These are phyloP conservation scores for Pseudogymnoascus sp. DNA, from an alignment of 2,329 filamentous ascomycete genomes.

Conservation along the genomic window DNA sequence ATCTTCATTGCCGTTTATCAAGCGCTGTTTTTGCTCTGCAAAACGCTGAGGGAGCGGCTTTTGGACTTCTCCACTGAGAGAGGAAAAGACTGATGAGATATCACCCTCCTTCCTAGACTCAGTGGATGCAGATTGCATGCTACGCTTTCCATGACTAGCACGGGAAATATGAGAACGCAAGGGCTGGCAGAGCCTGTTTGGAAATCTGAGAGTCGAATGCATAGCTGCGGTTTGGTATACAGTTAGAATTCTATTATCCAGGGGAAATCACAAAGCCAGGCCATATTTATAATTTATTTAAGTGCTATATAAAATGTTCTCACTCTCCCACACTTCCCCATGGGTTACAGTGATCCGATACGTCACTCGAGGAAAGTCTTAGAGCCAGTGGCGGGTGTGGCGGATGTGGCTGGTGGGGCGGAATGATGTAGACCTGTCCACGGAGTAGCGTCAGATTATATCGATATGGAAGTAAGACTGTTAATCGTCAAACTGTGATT, in stretches of 20 bases:
- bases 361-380: neutral
- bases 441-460: too few species aligned
- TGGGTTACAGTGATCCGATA: neutral
- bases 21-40: conserved; percentile 44
- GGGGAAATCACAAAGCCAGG: neutral
- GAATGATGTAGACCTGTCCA: too few species aligned
- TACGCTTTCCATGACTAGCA: neutral
- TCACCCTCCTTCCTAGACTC: conserved; percentile 41
- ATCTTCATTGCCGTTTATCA: conserved; percentile 42
- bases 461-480: too few species aligned
- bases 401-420: too few species aligned
- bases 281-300: conserved; percentile 1
- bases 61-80: conserved; percentile 40
- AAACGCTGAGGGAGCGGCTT: conserved; percentile 46
- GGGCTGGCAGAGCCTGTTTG: neutral
- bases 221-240: neutral
- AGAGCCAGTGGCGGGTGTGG: neutral
- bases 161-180: neutral
- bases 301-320: neutral
- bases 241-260: neutral
- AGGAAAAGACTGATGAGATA: conserved; percentile 54
- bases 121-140: neutral
- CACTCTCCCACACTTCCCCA: conserved; percentile 3
- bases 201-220: conserved; percentile 5
- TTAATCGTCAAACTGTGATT: too few species aligned